A percentile compares a stretch with the other conserved stretches of the same genome.
These are phyloP conservation scores for Gigaspora rosea DNA, from an alignment of 192 early-diverging fungal genomes.

Conservation along the genomic window DNA sequence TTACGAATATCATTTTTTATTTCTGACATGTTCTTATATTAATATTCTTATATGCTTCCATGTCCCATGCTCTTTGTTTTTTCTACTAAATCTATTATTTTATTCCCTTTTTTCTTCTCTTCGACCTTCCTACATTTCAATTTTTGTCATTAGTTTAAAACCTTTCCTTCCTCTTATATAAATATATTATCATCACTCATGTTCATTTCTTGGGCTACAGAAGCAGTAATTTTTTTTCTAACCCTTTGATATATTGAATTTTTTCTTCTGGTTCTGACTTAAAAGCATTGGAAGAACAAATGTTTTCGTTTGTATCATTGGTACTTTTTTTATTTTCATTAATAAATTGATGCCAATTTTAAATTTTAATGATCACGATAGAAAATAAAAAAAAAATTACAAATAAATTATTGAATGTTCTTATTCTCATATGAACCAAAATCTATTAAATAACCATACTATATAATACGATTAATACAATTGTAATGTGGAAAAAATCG, in stretches of 20 bases:
- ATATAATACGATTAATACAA: too few species aligned
- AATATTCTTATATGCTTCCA: constrained; percentile 10
- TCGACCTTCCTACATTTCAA: background rate
- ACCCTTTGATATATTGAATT: constrained; percentile 16
- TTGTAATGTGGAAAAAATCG: background rate
- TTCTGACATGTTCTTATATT: constrained; percentile 4
- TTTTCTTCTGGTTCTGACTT: constrained; percentile 2
- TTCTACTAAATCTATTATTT: background rate
- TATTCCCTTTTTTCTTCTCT: constrained; percentile 10
- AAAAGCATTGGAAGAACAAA: constrained; percentile 10
- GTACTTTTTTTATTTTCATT: background rate
- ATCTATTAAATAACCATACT: too few species aligned
- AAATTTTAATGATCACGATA: background rate
- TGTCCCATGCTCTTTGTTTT: constrained; percentile 3
- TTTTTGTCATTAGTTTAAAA: constrained; percentile 4
- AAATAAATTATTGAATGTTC: too few species aligned
- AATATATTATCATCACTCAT: constrained; percentile 2
- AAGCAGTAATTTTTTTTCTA: constrained; percentile 9
- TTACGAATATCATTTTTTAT: constrained; percentile 1
- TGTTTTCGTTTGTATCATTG: constrained; percentile 1
- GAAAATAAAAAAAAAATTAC: background rate
- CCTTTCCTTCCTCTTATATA: constrained; percentile 7
- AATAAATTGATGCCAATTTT: constrained; percentile 7
- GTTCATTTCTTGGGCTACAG: constrained; percentile 9
- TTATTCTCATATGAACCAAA: too few species aligned